Evolutionary conservation across 1,139 yeast genomes (phyloP).

Genomic region (Scheffersomyces parashehatae): DNA sequence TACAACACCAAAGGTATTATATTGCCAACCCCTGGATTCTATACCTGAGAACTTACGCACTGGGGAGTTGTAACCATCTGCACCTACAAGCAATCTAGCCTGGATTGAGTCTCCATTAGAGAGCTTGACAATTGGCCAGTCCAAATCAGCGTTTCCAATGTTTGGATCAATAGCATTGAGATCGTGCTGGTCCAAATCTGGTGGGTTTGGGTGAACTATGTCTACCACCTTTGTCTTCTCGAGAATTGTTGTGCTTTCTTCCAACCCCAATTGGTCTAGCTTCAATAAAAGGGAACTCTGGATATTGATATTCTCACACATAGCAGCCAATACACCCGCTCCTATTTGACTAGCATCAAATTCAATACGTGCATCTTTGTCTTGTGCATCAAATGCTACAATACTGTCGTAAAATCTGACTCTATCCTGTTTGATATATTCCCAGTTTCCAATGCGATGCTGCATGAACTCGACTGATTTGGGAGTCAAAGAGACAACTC

Average conservation of each 20-base stretch:
- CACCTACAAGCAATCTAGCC: conserved; percentile 83
- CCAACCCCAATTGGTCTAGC: conserved; percentile 50
- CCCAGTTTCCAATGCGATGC: conserved; percentile 72
- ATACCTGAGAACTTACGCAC: conserved; percentile 82
- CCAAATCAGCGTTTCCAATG: conserved; percentile 31
- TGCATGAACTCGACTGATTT: conserved; percentile 67
- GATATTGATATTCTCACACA: conserved; percentile 86
- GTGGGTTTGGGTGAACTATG: conserved; percentile 33
- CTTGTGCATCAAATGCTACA: conserved; percentile 80
- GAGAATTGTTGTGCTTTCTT: conserved; percentile 44
- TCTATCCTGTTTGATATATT: conserved; percentile 64
- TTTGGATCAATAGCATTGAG: conserved; percentile 12
- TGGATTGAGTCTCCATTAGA: conserved; percentile 64
- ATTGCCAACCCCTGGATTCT: conserved; percentile 89
- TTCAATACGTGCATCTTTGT: conserved; percentile 65
- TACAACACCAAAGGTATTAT: conserved; percentile 85
- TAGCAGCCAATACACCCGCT: conserved; percentile 57
- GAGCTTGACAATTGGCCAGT: conserved; percentile 80
- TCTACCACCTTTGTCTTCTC: conserved; percentile 68
- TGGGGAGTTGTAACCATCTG: conserved; percentile 95
- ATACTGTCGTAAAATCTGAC: conserved; percentile 79
- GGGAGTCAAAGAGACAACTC: conserved; percentile 87
- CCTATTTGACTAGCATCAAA: conserved; percentile 61
- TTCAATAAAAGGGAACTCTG: conserved; percentile 67
- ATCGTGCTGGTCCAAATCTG: conserved; percentile 13